Percentiles rank a stretch among this genome's conserved stretches.
Conservation (phyloP, 2,329 filamentous ascomycete species). For the Penicillium sp. region DNA sequence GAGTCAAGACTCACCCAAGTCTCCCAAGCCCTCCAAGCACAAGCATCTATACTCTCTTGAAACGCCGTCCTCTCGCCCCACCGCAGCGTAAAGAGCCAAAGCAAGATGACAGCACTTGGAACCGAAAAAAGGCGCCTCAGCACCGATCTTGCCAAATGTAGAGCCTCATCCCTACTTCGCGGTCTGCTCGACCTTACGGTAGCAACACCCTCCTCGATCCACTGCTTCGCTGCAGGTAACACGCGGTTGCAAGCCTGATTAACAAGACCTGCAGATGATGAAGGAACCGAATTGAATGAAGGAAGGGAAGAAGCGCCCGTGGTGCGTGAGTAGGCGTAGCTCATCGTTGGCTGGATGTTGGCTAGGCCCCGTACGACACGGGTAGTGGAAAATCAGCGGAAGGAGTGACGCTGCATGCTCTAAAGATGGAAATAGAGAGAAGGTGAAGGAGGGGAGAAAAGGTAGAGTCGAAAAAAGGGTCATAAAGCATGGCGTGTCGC, state of each 20-base stretch:
- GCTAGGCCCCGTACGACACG: slow-evolving; percentile 14
- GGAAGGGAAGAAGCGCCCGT: slow-evolving; percentile 26
- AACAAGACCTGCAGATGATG: slow-evolving; percentile 8
- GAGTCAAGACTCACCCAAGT: slow-evolving; percentile 64
- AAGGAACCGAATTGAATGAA: slow-evolving; percentile 18
- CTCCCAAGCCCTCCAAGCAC: slow-evolving; percentile 86
- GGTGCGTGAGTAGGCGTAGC: slow-evolving; percentile 31
- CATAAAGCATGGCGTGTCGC: slow-evolving; percentile 5
- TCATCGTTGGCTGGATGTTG: slow-evolving; percentile 26
- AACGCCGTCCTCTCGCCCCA: slow-evolving; percentile 84
- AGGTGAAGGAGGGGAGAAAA: slow-evolving; percentile 2
- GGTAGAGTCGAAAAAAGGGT: neutral
- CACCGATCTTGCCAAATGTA: slow-evolving; percentile 9
- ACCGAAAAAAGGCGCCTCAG: slow-evolving; percentile 37
- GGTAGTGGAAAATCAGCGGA: slow-evolving; percentile 15
- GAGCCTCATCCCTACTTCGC: slow-evolving; percentile 16
- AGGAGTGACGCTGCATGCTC: slow-evolving; percentile 21
- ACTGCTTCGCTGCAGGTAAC: slow-evolving; percentile 22
- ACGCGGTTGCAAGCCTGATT: slow-evolving; percentile 16
- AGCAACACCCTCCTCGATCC: slow-evolving; percentile 17
- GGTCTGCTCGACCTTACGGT: slow-evolving; percentile 6
- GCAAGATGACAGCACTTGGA: slow-evolving; percentile 60
- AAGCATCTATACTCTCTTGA: slow-evolving; percentile 62
- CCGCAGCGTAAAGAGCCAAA: slow-evolving; percentile 74
- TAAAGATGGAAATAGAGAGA: neutral